Base-by-base conservation (phyloP, 768 basidiomycete species). In the Suillus subaureus region DNA sequence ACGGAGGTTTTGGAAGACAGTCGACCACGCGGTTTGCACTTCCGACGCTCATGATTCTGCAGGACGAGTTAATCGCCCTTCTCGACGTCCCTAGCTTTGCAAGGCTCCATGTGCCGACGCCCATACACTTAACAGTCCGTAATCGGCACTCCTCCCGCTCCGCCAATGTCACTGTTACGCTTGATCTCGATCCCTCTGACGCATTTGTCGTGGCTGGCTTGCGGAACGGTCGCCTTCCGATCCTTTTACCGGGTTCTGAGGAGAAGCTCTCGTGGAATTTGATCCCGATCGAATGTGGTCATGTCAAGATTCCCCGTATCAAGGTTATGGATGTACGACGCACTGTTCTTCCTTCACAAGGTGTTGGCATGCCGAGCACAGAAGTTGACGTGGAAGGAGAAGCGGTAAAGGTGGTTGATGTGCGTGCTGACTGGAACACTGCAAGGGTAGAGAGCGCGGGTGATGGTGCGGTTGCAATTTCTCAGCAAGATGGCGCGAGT, bases 151-250 rank as follows among this genome's bases (percentile, higher is more conserved):
- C 84, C 4, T 79, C 80, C 9, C 84, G 88, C 42, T 86, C 93
- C 3, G 90, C 91, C 0, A 89, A 88, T 68, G 76, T 96, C 40
- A 80, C 85, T 13, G 82, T 95, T 11, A 86, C 89, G 40, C 81
- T 96, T 35, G 94, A 97, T 62, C 82, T 87, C 1, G 88, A 90
- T 66, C 68, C 78, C 18, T 77, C 83, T 15, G 92, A 93, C 49
- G 82, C 84, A n/a, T 97, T 97, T 75, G 87, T 96, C 18, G 86
- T 95, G 51, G 85, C 92, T 3, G 96, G 96, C 0, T 73, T 91
- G 42, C 81, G 92, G 56, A 85, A 80, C 58, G 87, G 87, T 4
- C 84, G 88, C 12, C 68, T 94, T 11, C 89, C 93, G 3, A 77
- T 90, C 54, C 78, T 98, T n/a, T 79, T 92, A 51, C 90, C 94